Evolutionary conservation across 768 basidiomycete species (phyloP), one percentile per base, ranked within the genome.

Genomic region (Fomitopsis serialis): DNA sequence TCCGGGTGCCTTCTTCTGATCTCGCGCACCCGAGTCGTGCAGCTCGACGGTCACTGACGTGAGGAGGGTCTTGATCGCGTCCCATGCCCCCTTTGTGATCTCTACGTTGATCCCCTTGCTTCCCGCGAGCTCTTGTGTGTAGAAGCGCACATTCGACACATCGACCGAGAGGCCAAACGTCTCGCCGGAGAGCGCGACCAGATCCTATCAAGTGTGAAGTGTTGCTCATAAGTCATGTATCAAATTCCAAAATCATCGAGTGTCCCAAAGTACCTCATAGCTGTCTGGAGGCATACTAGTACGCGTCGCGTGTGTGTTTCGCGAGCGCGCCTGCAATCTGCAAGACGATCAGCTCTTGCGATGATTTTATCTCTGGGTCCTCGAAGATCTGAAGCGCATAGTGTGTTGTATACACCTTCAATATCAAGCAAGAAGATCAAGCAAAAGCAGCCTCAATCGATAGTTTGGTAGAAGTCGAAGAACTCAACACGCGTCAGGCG

Each of bases 41-140:
- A 21, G 19, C 21, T 53, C 50, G 2, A 61, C 53, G 24, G 24
- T 9, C 7, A 61, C 42, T 8, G 45, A 51, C 5, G 37, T 35
- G 1, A 61, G 45, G 17, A 61, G 19, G 29, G 49, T 12, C 13
- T 42, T 43, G 45, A 61, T 54, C 12, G 57, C 60, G 13, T 54
- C 43, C 60, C 60, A 61, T 13, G 57, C 57, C 1, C 45, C 25
- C 23, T 36, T 36, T 47, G 58, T 57, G 7, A 61, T 61, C 23
- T 57, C 54, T 2, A 58, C 53, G 42, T 22, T 42, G 9, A 22
- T 6, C 8, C 52, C 57, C 1, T 29, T 50, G 5, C 45, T 40
- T 19, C 59, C 59, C 7, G 22, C 43, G 9, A 61, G 51, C 11
- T 56, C 55, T 9, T 23, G 22, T 2, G 57, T 58, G 29, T 54